Base-by-base conservation (phyloP, 306 rosid species). In the Corylus americana region DNA sequence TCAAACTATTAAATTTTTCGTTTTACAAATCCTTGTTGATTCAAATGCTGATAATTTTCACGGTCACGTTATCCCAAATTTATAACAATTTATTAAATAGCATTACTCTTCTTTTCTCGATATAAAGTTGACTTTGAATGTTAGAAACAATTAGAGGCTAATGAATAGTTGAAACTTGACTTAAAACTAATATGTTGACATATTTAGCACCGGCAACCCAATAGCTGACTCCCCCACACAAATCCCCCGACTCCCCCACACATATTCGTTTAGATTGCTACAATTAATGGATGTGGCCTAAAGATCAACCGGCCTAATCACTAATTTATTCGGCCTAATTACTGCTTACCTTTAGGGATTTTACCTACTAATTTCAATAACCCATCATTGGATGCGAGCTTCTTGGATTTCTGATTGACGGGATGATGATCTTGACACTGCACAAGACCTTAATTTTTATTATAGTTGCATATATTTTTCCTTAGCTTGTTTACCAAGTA, bases 221-320 rank as follows among this genome's bases (percentile, higher is more conserved):
- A 20, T 25, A 22, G 11, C 8, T 42, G 45, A 10, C 12, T 59
- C 66, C 66, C 66, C 66, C 66, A 59, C 29, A 11, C 35, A 59
- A 20, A 25, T 58, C 45, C 8, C 45, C 45, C 8, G 45, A 3
- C 12, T 59, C 66, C 66, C 66, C 66, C 66, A 59, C 29, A 29
- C 13, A 59, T 58, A 25, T 58, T 20, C 8, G 35, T 25, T 59
- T 11, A 10, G 66, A 50, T 51, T 73, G 61, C 42, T 14, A 16
- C 17, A 39, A 39, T 37, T 16, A 18, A 50, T 73, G 44, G 29
- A 73, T 77, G 77, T 62, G 81, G 73, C 79, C 54, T 64, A 47
- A 59, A 51, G 79, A 73, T 77, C 81, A 77, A 84, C 95, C 90
- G 91, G 89, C 88, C 92, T 91, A 88, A 80, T 80, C 74, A 86